Base-by-base conservation (phyloP, 805 yeast species). In the Nakazawaea molendinolei region DNA sequence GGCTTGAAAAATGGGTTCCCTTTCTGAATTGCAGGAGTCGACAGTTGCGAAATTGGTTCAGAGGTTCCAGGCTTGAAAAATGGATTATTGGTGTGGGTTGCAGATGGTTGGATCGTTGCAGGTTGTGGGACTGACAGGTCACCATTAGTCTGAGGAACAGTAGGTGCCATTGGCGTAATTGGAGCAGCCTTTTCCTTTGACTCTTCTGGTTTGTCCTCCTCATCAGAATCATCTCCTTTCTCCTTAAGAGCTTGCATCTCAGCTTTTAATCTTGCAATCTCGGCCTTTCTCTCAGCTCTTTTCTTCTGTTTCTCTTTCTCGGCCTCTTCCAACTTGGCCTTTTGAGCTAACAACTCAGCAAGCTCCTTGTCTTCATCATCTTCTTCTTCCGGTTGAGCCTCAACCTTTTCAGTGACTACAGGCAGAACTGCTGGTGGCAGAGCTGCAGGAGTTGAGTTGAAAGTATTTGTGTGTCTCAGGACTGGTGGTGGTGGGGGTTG, bases 1-100 rank as follows among this genome's bases (percentile, higher is more conserved):
- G 75, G 71, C 48, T 74, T 76, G 54, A 79, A 79, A 50, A 79
- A 79, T 34, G 86, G 84, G 42, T 71, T 71, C 34, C 69, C 66
- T n/a, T 30, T 35, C 14, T 31, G 41, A 14, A 35, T 20, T 5
- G 30, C 39, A n/a, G 50, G 34, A 17, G 44, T 20, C 16, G 37
- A 8, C 8, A 23, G 29, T 17, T 19, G 43, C 13, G 36, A 28
- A 8, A 34, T 44, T 5, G 40, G 39, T 10, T 23, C 23, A 5
- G 42, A 15, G 8, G 32, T 23, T 18, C 36, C 29, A 12, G 32
- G 39, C 10, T 38, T 38, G 37, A 23, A 32, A 20, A 38, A 38
- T 9, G 40, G 40, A 24, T 38, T 38, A 16, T 32, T 23, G 21
- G 36, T 19, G 19, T 38, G 36, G 12, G 36, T 5, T n/a, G 29